Evolutionary conservation across 1,284 basidiomycete species (phyloP), one percentile per base, ranked within the genome.

Genomic region (Malassezia caprae): DNA sequence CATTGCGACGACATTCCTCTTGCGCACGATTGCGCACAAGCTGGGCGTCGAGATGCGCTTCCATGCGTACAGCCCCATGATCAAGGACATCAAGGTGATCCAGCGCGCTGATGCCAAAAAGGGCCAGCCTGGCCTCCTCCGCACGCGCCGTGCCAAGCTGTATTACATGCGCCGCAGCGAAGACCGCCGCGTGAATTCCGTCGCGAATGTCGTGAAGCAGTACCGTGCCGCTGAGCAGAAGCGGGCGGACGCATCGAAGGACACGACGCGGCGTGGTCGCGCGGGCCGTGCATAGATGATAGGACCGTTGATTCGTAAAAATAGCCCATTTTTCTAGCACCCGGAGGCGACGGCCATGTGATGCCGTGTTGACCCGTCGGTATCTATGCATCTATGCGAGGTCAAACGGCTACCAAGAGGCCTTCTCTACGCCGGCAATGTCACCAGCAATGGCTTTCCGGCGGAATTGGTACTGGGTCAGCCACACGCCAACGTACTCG

Each of bases 341-440:
- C 2, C 7, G 3, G 27, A 13, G n/a, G 12, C n/a, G 24, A 6
- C 2, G 10, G 42, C 24, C 24, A 26, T 26, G 7, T 26, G 4
- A 44, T 30, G 28, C 42, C 10, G 26, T 24, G 1, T n/a, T 1
- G 11, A 8, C 34, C 19, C 5, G 15, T 24, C 2, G 24, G 7
- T 32, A 34, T 23, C 17, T 21, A 34, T 17, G 24, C 15, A 28
- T 39, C 17, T 34, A 46, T 24, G 24, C 39, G 13, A 41, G 21
- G 17, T 7, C 17, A 15, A 6, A 8, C 37, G 19, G 34, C 51
- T 57, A 90, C 90, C 90, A 96, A 17, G 86, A 88, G 12, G 88
- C 88, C 75, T 93, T 93, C 56, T 82, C 79, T 30, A 94, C 87
- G 17, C 90, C 90, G 34, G 87, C 84, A 31, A 94, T 76, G 67